These are phyloP conservation scores for Lepidium africanum DNA, from an alignment of 345 rosid genomes.

Conservation along the genomic window DNA sequence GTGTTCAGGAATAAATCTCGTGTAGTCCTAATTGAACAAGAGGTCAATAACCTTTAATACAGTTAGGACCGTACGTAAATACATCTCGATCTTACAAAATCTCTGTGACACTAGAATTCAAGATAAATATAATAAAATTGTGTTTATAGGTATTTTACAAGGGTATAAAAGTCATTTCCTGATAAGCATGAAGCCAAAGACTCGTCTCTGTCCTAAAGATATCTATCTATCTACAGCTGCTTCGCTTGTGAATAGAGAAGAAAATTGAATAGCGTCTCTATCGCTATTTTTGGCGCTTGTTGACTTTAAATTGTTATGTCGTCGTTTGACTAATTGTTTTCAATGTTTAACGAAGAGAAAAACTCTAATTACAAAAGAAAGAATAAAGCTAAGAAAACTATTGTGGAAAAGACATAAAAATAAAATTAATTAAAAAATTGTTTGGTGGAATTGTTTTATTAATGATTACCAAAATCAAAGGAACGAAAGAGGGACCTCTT, in stretches of 20 bases:
- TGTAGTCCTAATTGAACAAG: not conserved
- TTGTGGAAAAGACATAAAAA: constrained; percentile 3
- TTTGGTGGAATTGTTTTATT: constrained; percentile 49
- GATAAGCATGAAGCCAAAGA: constrained; percentile 15
- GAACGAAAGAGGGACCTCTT: constrained; percentile 26
- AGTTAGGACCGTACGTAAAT: not conserved
- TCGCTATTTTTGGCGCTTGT: not conserved
- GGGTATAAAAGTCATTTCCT: not conserved
- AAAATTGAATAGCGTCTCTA: constrained; percentile 10
- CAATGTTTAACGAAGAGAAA: too few relatives aligned
- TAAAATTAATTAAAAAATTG: too few relatives aligned
- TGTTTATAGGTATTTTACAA: not conserved
- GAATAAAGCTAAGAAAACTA: not conserved
- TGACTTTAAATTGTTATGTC: not conserved
- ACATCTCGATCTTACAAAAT: not conserved
- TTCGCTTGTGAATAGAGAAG: constrained; percentile 11
- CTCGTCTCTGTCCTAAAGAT: constrained; percentile 9
- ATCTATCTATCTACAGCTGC: constrained; percentile 1
- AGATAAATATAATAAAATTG: not conserved
- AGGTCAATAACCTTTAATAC: not conserved
- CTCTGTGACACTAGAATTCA: not conserved
- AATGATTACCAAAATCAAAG: constrained; percentile 63
- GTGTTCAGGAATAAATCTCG: not conserved
- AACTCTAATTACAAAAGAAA: not conserved
- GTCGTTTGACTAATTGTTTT: not conserved